Percentiles rank a stretch among this genome's conserved stretches.
Conservation (phyloP, 2,329 filamentous ascomycete genomes). For the Monilinia aucupariae region DNA sequence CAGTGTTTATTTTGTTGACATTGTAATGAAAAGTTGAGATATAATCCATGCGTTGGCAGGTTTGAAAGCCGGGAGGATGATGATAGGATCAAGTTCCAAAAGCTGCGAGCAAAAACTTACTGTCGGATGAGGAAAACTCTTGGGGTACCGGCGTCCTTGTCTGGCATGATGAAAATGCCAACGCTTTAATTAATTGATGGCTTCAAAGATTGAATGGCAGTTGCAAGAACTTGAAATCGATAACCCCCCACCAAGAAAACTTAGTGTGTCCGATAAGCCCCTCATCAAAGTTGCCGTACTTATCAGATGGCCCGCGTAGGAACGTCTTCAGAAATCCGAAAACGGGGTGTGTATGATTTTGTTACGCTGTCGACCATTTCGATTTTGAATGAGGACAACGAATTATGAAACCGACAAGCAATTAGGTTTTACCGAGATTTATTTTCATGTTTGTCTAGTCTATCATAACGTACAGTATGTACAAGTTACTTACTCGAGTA, state of each 20-base stretch:
- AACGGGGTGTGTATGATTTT: neutral
- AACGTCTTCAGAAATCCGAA: neutral
- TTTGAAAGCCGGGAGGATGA: neutral
- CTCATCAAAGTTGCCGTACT: neutral
- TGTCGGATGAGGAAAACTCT: conserved; percentile 40
- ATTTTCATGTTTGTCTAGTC: neutral
- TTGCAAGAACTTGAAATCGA: neutral
- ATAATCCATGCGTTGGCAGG: neutral
- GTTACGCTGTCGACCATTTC: too few species aligned
- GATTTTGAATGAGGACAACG: neutral
- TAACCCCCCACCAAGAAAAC: conserved; percentile 5
- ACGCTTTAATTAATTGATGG: neutral
- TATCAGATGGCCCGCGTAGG: neutral
- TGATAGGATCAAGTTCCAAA: neutral
- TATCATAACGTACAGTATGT: neutral
- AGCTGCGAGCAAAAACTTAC: conserved; percentile 27
- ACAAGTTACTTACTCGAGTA: too few species aligned
- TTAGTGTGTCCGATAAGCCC: conserved; percentile 11
- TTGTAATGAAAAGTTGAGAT: neutral
- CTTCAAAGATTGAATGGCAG: neutral
- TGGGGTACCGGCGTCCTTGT: conserved; percentile 37
- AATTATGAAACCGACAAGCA: neutral
- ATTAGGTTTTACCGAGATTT: too few species aligned
- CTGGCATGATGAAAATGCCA: conserved; percentile 31
- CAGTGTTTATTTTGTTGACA: neutral